These are phyloP conservation scores for Termitomyces sp. DNA, from an alignment of 1,284 basidiomycete species.

Conservation along the genomic window DNA sequence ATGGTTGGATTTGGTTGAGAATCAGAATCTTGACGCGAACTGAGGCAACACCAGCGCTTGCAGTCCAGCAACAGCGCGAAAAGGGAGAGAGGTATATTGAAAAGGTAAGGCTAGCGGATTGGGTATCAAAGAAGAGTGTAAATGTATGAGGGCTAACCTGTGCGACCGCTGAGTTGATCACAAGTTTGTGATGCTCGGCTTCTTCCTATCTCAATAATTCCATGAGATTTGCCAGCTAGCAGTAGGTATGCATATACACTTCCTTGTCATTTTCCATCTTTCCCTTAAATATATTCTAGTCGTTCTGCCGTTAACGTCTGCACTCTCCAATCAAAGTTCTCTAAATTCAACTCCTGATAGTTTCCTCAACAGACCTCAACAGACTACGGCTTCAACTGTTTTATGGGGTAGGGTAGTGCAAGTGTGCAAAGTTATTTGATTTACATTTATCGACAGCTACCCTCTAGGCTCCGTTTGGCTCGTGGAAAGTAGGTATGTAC, in stretches of 20 bases:
- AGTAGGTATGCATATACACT: background rate
- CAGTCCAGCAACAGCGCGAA: conserved; percentile 28
- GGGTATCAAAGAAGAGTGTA: conserved; percentile 23
- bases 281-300: background rate
- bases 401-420: too few species aligned
- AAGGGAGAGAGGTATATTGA: conserved; percentile 19
- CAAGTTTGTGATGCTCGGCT: conserved; percentile 18
- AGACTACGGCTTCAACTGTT: too few species aligned
- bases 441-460: too few species aligned
- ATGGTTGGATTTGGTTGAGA: conserved; percentile 11
- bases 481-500: too few species aligned
- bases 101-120: conserved; percentile 15
- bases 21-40: conserved; percentile 12
- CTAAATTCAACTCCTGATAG: background rate
- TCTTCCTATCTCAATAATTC: conserved; percentile 13
- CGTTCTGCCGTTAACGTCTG: background rate
- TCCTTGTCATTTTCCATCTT: background rate
- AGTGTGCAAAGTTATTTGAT: too few species aligned
- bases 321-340: background rate
- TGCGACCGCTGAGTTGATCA: conserved; percentile 10
- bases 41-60: conserved; percentile 34
- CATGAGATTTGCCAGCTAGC: background rate
- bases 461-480: too few species aligned
- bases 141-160: conserved; percentile 11
- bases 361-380: too few species aligned